These are phyloP conservation scores for Pulveroboletus sp. DNA, from an alignment of 768 basidiomycete genomes.

Conservation along the genomic window DNA sequence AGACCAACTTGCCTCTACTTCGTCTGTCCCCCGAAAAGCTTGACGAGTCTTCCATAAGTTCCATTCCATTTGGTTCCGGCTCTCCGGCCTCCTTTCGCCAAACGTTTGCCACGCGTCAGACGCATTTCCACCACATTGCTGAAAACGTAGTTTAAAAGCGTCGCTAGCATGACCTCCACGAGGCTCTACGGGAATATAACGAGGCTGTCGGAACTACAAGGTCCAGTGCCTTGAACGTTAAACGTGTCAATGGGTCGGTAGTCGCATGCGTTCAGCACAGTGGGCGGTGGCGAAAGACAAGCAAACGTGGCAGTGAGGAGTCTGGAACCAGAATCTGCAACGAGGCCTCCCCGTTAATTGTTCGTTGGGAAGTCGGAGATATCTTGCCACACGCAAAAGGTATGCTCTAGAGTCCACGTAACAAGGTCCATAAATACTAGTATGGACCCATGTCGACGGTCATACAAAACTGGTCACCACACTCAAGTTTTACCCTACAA, in stretches of 20 bases:
- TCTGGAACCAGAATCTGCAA: neutral
- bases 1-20: slow-evolving; percentile 2
- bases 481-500: slow-evolving; percentile 9
- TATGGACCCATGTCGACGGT: slow-evolving; percentile 7
- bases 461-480: slow-evolving; percentile 6
- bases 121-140: slow-evolving; percentile 18
- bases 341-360: slow-evolving; percentile 2
- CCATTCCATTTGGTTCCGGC: slow-evolving; percentile 5
- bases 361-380: slow-evolving; percentile 13
- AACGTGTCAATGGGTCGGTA: slow-evolving; percentile 8
- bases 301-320: slow-evolving; percentile 15
- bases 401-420: slow-evolving; percentile 5
- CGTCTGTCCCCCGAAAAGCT: neutral
- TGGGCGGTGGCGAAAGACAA: slow-evolving; percentile 1
- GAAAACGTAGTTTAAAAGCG: neutral
- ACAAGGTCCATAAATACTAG: slow-evolving; percentile 28
- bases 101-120: slow-evolving; percentile 8
- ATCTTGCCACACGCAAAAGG: slow-evolving; percentile 15
- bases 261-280: slow-evolving; percentile 1
- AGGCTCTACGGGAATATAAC: slow-evolving; percentile 18
- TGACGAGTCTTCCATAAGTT: neutral
- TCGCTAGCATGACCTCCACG: slow-evolving; percentile 9
- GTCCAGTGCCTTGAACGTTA: slow-evolving; percentile 1
- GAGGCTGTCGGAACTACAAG: slow-evolving; percentile 6
- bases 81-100: slow-evolving; percentile 16